A percentile compares a stretch with the other conserved stretches of the same genome.
phyloP scores from a whole-genome alignment of 345 rosid species.

The Cardiospermum halicacabum region DNA sequence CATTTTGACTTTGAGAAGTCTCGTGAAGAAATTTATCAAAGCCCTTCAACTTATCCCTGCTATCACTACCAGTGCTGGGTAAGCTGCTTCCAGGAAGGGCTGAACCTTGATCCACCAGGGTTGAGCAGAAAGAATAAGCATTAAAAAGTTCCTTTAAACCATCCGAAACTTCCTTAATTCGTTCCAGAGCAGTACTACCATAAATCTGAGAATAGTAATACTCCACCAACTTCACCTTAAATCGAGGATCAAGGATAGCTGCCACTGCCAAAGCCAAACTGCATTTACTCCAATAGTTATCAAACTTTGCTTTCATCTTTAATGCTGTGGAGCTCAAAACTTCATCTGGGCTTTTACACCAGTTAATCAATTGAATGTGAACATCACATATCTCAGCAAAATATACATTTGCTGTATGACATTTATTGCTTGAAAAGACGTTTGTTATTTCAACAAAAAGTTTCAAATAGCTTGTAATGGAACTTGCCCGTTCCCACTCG shows the following conservation, averaged over 20 bases:
- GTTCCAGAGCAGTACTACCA: constrained; percentile 81
- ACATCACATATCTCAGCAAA: constrained; percentile 82
- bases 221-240: constrained; percentile 92
- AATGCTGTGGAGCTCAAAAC: constrained; percentile 56
- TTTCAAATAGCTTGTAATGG: constrained; percentile 54
- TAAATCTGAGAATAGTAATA: constrained; percentile 89
- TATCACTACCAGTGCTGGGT: constrained; percentile 47
- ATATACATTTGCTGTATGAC: constrained; percentile 78
- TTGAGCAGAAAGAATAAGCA: constrained; percentile 76
- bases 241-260: constrained; percentile 89
- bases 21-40: constrained; percentile 88
- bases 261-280: constrained; percentile 81
- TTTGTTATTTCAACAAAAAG: constrained; percentile 54
- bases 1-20: constrained; percentile 66
- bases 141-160: constrained; percentile 76
- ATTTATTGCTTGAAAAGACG: constrained; percentile 50
- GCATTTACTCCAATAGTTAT: constrained; percentile 86
- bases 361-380: constrained; percentile 78
- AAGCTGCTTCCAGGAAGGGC: constrained; percentile 68
- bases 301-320: constrained; percentile 81
- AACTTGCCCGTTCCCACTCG: constrained; percentile 81
- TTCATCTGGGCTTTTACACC: constrained; percentile 79
- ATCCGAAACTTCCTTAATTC: constrained; percentile 77
- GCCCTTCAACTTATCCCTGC: constrained; percentile 77
- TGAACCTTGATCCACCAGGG: constrained; percentile 73